Evolutionary conservation across 495 filamentous ascomycete species (phyloP), one percentile per base, ranked within the genome.

Genomic region (Paragyromitra xinjiangensis): DNA sequence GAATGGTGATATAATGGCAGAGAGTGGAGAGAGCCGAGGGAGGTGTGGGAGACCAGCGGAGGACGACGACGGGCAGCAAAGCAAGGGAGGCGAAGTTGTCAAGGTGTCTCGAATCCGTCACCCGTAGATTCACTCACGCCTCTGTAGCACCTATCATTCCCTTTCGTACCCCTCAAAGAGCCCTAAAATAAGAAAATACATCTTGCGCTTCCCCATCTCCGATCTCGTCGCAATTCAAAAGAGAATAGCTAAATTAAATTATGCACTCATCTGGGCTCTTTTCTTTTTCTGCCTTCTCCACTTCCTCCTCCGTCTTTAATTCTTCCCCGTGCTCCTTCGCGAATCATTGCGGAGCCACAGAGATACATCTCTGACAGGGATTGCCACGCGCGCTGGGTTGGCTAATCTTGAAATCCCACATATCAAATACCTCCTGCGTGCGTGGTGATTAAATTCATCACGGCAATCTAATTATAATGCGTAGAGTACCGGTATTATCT

Each of bases 81-180:
- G 62, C 71, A 66, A 80, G 65, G 76, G 78, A 74, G 77, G 77
- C 77, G 76, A 80, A 80, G 77, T 79, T 69, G 58, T 72, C 64
- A 71, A 79, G 59, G 73, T 61, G 68, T 72, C 61, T 69, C 48
- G 71, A 64, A 68, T 65, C 64, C 45, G 64, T 75, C 78, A 80
- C 63, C 70, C 42, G 74, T 77, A 77, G 69, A 66, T 77, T 77
- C 73, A 76, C 67, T 77, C 68, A 77, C 74, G 68, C 51, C 39
- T 70, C 65, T 64, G 73, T 76, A 76, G 73, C 59, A 76, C 73
- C 73, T 48, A 59, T 73, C 68, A 65, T 65, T 64, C 71, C 42
- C 48, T 56, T 26, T 16, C 44, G n/a, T 48, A 69, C 53, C 51
- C 63, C 69, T 61, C 56, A 53, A 45, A 55, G 26, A 67, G 64